Base-by-base conservation (phyloP, 2,329 filamentous ascomycete genomes). In the Hyphodiscus sp. region DNA sequence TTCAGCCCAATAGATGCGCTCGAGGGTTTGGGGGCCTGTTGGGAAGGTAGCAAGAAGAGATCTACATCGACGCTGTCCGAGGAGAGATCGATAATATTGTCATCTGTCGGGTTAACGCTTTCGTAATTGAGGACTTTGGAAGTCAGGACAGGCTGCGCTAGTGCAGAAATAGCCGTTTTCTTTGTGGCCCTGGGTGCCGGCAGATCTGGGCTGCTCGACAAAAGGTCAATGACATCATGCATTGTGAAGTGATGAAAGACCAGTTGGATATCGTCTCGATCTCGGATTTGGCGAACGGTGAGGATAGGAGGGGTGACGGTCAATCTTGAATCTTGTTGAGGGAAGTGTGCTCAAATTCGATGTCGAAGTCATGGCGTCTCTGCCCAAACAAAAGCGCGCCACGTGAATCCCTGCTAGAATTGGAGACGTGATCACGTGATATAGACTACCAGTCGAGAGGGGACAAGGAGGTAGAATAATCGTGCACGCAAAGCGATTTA, bases 141-240 rank as follows among this genome's bases (percentile, higher is more conserved):
- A 51, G 20, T 20, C 4, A 16, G 13, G 4, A 19, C 2, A 20
- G 6, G 18, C 15, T 26, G 5, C 10, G 29, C 19, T 19, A 20
- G n/a, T 29, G n/a, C 19, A 13, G 47, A 4, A 15, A 20, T 9
- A n/a, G 38, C 41, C 26, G 19, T 29, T 41, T 49, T 49, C 33
- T 38, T 38, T 38, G 11, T 38, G 11, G 11, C 33, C 33, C 33
- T n/a, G 2, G 15, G 15, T 38, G 29, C 10, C 10, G 19, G 33
- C 8, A 41, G 29, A 6, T 41, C 18, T 49, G 23, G 42, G 49
- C 41, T 16, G 19, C 47, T 51, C 9, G 49, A 51, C 16, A 51
- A 20, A 20, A 51, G 49, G 41, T 51, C 23, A 20, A 51, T 51
- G 16, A 51, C 49, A 20, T 29, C 23, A 11, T 41, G 49, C 49